Evolutionary conservation across 805 yeast species (phyloP), one percentile per base, ranked within the genome.

Genomic region (Dipodascus albidus): DNA sequence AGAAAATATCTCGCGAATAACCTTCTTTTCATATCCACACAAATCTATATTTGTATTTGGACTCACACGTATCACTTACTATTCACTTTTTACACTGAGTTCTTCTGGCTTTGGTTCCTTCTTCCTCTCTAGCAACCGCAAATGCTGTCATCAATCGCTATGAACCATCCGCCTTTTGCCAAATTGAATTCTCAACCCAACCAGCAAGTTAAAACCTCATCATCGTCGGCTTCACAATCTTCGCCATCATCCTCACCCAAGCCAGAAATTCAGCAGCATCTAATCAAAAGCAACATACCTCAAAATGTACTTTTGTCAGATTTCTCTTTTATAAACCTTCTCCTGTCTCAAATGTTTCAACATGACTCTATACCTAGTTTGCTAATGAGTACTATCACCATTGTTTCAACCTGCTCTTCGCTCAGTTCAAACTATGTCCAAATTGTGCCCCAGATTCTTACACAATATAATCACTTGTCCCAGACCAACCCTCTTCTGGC

Each of bases 21-120:
- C 59, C 38, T 57, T 54, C 23, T 66, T 59, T 2, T 58, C 48
- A n/a, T 67, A 60, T 44, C 58, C 54, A 53, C 65, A 67, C 42
- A 69, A 60, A 51, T 69, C 72, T 44, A 69, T 61, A 53, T 69
- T 69, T 57, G 69, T 62, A 27, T 27, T n/a, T n/a, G n/a, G n/a
- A n/a, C n/a, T n/a, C n/a, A n/a, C n/a, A n/a, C n/a, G n/a, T n/a
- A n/a, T n/a, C n/a, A n/a, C n/a, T n/a, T n/a, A n/a, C n/a, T n/a
- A n/a, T n/a, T n/a, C n/a, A n/a, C n/a, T n/a, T 27, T 27, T 27
- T 27, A 27, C 33, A 6, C 11, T 27, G 9, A 6, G 6, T 27
- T 6, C 9, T 11, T 11, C 33, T 27, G 11, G 33, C 33, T 27
- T 6, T 27, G 6, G 6, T 27, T 27, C 11, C 11, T 27, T 11